These are phyloP conservation scores for Monosiga brevicollis DNA, from an alignment of 78 protist species.

Conservation along the genomic window DNA sequence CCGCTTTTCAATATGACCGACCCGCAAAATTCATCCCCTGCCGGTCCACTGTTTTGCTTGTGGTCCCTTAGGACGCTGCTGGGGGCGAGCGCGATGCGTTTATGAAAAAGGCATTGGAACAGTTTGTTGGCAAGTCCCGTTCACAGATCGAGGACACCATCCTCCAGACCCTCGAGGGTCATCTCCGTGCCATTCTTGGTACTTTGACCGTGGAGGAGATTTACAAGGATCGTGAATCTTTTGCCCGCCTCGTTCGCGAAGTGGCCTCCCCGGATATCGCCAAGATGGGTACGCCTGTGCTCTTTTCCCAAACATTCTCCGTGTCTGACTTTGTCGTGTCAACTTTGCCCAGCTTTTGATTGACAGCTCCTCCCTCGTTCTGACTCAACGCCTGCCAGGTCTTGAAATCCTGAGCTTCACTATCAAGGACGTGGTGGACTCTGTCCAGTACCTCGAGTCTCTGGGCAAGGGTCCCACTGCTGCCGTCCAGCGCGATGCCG, in stretches of 20 bases:
- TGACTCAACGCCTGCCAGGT: neutral
- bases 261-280: conserved; percentile 9
- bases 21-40: too few species aligned
- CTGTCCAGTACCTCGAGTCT: conserved; percentile 7
- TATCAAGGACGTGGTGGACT: conserved; percentile 13
- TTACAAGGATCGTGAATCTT: conserved; percentile 13
- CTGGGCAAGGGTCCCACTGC: conserved; percentile 21
- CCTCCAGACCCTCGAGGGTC: conserved; percentile 32
- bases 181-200: conserved; percentile 29
- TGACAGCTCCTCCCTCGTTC: too few species aligned
- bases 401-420: conserved; percentile 12
- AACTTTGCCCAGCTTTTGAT: too few species aligned
- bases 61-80: neutral
- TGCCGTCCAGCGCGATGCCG: conserved; percentile 26
- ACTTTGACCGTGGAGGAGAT: conserved; percentile 28
- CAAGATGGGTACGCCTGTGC: conserved; percentile 10
- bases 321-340: too few species aligned
- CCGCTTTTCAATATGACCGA: too few species aligned
- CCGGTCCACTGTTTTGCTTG: too few species aligned
- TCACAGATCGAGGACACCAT: neutral
- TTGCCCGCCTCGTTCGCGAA: conserved; percentile 3
- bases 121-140: conserved; percentile 23
- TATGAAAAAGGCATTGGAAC: conserved; percentile 6
- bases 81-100: neutral
- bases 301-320: too few species aligned